phyloP scores from a whole-genome alignment of 306 rosid genomes.

The Vigna mungo region DNA sequence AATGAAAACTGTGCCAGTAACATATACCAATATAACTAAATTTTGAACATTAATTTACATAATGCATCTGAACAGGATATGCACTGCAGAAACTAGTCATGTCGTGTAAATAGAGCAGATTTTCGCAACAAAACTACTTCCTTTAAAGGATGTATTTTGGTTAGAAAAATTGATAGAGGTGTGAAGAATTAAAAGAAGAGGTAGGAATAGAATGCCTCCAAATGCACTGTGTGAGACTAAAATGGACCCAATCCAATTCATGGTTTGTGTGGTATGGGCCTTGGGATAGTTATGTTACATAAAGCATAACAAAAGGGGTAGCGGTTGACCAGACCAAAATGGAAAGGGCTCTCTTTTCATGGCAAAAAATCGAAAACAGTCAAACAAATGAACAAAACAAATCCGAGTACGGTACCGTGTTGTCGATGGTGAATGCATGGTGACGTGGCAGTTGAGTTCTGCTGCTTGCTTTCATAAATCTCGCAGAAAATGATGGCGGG shows the following conservation, averaged over 20 bases:
- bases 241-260: too few species aligned
- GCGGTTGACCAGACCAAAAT: neutral
- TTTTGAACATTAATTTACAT: neutral
- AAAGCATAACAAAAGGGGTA: neutral
- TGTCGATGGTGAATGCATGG: neutral
- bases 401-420: neutral
- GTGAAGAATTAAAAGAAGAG: too few species aligned
- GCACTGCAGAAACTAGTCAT: neutral
- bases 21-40: neutral
- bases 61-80: neutral
- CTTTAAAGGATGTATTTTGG: too few species aligned
- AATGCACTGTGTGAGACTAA: too few species aligned
- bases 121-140: neutral
- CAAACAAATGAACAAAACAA: slow-evolving; percentile 17
- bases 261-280: too few species aligned
- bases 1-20: neutral
- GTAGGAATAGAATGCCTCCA: neutral
- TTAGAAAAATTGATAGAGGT: too few species aligned
- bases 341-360: neutral
- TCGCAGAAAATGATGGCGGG: slow-evolving; percentile 20
- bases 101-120: neutral
- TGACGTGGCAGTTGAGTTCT: slow-evolving; percentile 29
- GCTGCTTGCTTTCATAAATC: neutral
- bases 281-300: too few species aligned
- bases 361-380: neutral